phyloP scores from a whole-genome alignment of 257 asterid species.

The Solanum verrucosum region DNA sequence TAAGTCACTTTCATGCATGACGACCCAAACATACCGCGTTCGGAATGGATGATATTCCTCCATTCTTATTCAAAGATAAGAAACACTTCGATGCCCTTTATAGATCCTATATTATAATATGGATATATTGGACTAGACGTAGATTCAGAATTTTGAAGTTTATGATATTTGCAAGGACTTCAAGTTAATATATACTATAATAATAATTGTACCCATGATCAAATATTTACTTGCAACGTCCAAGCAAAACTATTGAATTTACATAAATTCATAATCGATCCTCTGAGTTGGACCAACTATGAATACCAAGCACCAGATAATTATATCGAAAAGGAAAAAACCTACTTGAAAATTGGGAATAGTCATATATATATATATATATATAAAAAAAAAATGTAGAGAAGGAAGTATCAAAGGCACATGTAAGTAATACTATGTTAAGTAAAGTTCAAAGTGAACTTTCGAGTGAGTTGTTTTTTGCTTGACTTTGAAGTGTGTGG shows the following conservation, averaged over 20 bases:
- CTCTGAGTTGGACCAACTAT: neutral
- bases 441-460: constrained; percentile 25
- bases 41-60: neutral
- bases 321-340: neutral
- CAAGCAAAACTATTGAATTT: neutral
- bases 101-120: neutral
- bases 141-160: neutral
- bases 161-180: neutral
- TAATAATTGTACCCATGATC: neutral
- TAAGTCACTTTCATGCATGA: constrained; percentile 29
- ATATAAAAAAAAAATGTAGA: neutral
- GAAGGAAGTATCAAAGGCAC: constrained; percentile 2
- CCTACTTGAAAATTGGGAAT: neutral
- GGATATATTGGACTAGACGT: neutral
- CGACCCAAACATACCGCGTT: neutral
- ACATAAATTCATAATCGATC: neutral
- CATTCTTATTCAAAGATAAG: neutral
- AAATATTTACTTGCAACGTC: neutral
- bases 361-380: neutral
- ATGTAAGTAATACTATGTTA: constrained; percentile 6
- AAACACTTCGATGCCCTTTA: too few species aligned
- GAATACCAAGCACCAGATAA: neutral
- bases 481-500: constrained; percentile 20
- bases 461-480: constrained; percentile 27
- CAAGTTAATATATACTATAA: neutral